Evolutionary conservation across 2,329 filamentous ascomycete genomes (phyloP).

Genomic region (Capronia americana): DNA sequence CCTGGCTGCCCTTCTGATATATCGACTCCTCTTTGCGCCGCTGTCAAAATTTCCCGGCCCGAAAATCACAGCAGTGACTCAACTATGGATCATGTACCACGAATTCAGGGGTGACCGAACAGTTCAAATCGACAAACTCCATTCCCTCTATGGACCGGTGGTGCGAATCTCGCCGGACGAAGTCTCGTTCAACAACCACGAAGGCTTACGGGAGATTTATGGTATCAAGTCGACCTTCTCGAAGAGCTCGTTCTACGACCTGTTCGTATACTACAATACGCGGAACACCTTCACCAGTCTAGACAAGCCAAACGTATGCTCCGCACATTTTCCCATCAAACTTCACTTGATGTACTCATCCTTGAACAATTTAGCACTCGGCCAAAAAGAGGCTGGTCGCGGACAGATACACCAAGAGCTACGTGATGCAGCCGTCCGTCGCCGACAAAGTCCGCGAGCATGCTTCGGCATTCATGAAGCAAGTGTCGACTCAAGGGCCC

Average conservation of each 20-base stretch:
- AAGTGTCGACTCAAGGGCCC: conserved; percentile 55
- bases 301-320: conserved; percentile 12
- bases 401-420: conserved; percentile 72
- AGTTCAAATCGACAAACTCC: conserved; percentile 62
- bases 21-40: conserved; percentile 34
- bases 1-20: not conserved
- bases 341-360: conserved; percentile 13
- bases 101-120: conserved; percentile 28
- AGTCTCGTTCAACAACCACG: conserved; percentile 69
- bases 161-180: conserved; percentile 70
- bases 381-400: conserved; percentile 69
- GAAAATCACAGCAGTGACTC: conserved; percentile 31
- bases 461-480: conserved; percentile 45
- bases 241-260: conserved; percentile 46
- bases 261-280: conserved; percentile 46
- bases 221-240: conserved; percentile 44
- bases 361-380: conserved; percentile 54
- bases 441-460: conserved; percentile 65
- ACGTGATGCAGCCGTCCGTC: conserved; percentile 64
- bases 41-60: conserved; percentile 39
- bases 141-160: conserved; percentile 65
- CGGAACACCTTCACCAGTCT: conserved; percentile 31
- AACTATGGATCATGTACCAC: conserved; percentile 23
- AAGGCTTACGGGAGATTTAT: conserved; percentile 66
- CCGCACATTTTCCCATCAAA: conserved; percentile 10